Conservation (phyloP, 2,329 filamentous ascomycete genomes). For the Beauveria asiatica region DNA sequence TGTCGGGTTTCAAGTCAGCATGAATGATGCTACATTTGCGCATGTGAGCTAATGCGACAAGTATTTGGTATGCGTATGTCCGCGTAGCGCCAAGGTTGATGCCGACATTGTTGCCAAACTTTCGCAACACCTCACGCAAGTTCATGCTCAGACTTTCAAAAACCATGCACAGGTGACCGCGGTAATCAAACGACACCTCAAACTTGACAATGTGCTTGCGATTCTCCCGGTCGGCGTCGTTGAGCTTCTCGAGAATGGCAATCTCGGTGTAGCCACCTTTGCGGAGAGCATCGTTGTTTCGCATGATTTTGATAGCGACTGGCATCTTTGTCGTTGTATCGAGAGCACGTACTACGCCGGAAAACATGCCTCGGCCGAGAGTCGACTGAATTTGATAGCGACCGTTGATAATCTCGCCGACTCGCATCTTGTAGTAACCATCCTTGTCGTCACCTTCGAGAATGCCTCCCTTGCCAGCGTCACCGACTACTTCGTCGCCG, state of each 20-base stretch:
- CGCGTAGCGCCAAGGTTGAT: slow-evolving; percentile 83
- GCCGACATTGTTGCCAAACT: slow-evolving; percentile 89
- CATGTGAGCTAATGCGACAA: slow-evolving; percentile 78
- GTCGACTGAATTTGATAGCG: slow-evolving; percentile 84
- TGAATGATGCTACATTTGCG: slow-evolving; percentile 90
- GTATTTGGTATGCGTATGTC: slow-evolving; percentile 89
- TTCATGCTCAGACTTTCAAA: slow-evolving; percentile 96
- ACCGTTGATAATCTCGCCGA: slow-evolving; percentile 80
- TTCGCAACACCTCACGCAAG: slow-evolving; percentile 85
- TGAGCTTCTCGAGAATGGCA: slow-evolving; percentile 81
- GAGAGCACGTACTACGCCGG: slow-evolving; percentile 81
- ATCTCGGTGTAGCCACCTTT: slow-evolving; percentile 95
- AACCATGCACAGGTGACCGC: slow-evolving; percentile 89
- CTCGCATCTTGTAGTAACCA: slow-evolving; percentile 91
- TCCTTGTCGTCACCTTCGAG: slow-evolving; percentile 91
- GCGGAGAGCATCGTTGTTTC: slow-evolving; percentile 85
- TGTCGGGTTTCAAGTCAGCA: slow-evolving; percentile 95
- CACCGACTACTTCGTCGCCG: slow-evolving; percentile 43
- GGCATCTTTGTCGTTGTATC: slow-evolving; percentile 65
- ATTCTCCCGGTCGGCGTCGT: slow-evolving; percentile 75
- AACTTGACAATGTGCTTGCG: slow-evolving; percentile 89
- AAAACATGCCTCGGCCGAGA: slow-evolving; percentile 92
- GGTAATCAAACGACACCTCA: slow-evolving; percentile 83
- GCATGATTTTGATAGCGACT: slow-evolving; percentile 97
- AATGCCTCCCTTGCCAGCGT: slow-evolving; percentile 63